Evolutionary conservation across 2,329 filamentous ascomycete species (phyloP).

Genomic region (Pseudocercospora macadamiae): DNA sequence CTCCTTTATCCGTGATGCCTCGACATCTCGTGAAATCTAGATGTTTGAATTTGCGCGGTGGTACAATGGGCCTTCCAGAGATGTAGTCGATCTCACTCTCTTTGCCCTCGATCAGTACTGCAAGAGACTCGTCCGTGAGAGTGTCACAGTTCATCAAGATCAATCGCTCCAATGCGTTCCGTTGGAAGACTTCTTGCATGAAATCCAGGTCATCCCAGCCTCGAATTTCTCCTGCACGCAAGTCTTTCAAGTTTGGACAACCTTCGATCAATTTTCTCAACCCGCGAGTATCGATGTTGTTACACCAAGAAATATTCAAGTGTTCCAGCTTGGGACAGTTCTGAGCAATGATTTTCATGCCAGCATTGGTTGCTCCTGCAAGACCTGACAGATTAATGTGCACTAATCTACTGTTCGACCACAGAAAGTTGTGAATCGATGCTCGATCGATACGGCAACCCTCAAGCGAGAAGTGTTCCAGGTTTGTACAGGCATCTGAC

Average conservation of each 20-base stretch:
- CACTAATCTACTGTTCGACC: conserved; percentile 77
- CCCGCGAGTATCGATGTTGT: conserved; percentile 77
- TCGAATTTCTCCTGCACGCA: conserved; percentile 78
- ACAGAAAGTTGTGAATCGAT: conserved; percentile 75
- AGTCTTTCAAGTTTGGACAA: conserved; percentile 74
- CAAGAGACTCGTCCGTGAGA: conserved; percentile 73
- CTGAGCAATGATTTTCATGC: conserved; percentile 82
- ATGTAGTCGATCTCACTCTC: conserved; percentile 80
- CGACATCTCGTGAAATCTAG: conserved; percentile 81
- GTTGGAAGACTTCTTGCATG: conserved; percentile 73
- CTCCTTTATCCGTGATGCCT: conserved; percentile 70
- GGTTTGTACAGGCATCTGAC: conserved; percentile 81
- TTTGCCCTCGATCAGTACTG: conserved; percentile 73
- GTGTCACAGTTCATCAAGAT: conserved; percentile 79
- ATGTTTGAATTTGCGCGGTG: conserved; percentile 77
- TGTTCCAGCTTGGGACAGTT: conserved; percentile 80
- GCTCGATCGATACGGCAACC: conserved; percentile 84
- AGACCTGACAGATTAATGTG: conserved; percentile 86
- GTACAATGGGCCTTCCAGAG: conserved; percentile 74
- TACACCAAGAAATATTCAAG: conserved; percentile 92
- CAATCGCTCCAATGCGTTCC: conserved; percentile 81
- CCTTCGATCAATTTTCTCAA: conserved; percentile 71
- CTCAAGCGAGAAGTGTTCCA: conserved; percentile 85
- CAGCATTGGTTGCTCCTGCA: conserved; percentile 75
- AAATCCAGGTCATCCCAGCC: conserved; percentile 77